Conservation (phyloP, 139 green algal species). For the Yamagishiella unicocca region DNA sequence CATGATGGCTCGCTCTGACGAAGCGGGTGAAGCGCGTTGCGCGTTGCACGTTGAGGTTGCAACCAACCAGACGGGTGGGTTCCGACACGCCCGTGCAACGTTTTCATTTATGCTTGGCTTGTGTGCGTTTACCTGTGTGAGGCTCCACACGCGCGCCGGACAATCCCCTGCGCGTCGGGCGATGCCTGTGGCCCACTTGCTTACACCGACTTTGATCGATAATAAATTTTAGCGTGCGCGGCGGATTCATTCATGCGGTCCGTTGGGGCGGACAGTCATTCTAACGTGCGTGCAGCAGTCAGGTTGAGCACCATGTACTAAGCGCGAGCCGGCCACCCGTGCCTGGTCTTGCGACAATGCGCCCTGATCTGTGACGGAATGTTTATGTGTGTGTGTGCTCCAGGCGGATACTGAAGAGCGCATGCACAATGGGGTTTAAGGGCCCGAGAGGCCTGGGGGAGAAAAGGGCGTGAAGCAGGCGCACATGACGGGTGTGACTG, state of each 20-base stretch:
- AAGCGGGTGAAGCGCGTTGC: background rate
- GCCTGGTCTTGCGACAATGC: background rate
- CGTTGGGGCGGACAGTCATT: background rate
- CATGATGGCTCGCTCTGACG: background rate
- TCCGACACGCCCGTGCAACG: too few species aligned
- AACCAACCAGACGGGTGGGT: background rate
- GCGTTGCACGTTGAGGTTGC: background rate
- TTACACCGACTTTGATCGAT: too few species aligned
- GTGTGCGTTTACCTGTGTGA: too few species aligned
- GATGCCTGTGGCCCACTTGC: too few species aligned
- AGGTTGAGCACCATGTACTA: background rate
- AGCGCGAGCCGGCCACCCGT: background rate
- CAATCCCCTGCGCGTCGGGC: too few species aligned
- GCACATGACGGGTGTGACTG: constrained; percentile 4
- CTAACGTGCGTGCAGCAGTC: background rate
- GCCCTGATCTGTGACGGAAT: background rate
- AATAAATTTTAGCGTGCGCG: too few species aligned
- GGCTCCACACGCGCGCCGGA: too few species aligned
- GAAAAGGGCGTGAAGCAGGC: too few species aligned
- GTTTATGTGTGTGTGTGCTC: background rate
- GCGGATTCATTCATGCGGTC: background rate
- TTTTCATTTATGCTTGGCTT: too few species aligned
- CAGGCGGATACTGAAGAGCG: background rate
- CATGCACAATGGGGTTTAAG: background rate
- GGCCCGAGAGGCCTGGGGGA: background rate